phyloP scores from a whole-genome alignment of 805 yeast species.

The Candida saitoana region DNA sequence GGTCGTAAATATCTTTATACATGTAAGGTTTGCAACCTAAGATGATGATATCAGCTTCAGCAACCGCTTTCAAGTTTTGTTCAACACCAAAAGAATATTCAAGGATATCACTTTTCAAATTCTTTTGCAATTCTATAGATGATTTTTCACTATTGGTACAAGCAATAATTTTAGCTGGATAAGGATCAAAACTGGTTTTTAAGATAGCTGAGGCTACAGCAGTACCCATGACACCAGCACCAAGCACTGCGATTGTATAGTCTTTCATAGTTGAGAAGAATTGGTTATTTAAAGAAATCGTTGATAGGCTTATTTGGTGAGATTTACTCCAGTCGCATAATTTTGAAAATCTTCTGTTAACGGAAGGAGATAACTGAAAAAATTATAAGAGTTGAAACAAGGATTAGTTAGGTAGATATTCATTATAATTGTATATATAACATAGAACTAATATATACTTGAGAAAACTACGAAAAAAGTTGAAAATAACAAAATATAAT shows the following conservation, averaged over 20 bases:
- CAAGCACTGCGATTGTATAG: slow-evolving; percentile 73
- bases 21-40: slow-evolving; percentile 88
- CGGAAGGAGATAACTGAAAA: too few relatives aligned
- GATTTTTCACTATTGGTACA: slow-evolving; percentile 51
- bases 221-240: slow-evolving; percentile 95
- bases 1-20: slow-evolving; percentile 56
- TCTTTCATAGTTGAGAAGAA: slow-evolving; percentile 23
- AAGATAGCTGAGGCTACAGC: slow-evolving; percentile 83
- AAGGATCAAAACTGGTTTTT: slow-evolving; percentile 43
- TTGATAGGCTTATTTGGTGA: too few relatives aligned
- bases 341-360: too few relatives aligned
- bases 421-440: too few relatives aligned
- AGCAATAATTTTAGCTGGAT: slow-evolving; percentile 73
- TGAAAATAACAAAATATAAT: too few relatives aligned
- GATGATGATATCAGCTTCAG: slow-evolving; percentile 63
- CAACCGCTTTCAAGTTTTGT: slow-evolving; percentile 55
- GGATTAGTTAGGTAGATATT: too few relatives aligned
- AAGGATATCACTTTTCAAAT: slow-evolving; percentile 41
- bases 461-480: too few relatives aligned
- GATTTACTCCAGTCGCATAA: too few relatives aligned
- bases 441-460: too few relatives aligned
- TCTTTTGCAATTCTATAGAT: slow-evolving; percentile 43
- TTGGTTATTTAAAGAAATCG: too few relatives aligned
- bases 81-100: slow-evolving; percentile 43
- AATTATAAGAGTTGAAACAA: too few relatives aligned